Base-by-base conservation (phyloP, 306 rosid species). In the Pachyrhizus erosus region DNA sequence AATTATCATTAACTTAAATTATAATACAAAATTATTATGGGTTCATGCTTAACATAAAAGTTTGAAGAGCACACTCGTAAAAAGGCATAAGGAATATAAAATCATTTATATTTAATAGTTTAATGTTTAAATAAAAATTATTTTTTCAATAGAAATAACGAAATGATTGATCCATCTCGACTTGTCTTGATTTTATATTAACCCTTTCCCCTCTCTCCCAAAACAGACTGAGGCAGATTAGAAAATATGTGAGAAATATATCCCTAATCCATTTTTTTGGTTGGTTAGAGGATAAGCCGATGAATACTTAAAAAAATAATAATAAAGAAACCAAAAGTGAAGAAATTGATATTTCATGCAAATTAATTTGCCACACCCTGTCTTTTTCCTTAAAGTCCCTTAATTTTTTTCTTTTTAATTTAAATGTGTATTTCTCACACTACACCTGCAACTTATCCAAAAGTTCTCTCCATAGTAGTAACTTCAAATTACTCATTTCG, bases 21-120 rank as follows among this genome's bases (percentile, higher is more conserved):
- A 3, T 18, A 66, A 37, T 34, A 37, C 29, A 66, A 66, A 37
- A 66, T 65, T 33, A 65, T 65, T 31, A 26, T 65, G 46, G 6
- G 7, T n/a, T 33, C 45, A 33, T 65, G 42, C 71, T 65, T 65
- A 65, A n/a, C 70, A 15, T 49, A 24, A 34, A 73, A 37, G 76
- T 65, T 73, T 31, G 43, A 33, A 65, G 7, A 15, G 14, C 46
- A 65, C 70, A 65, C 43, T 31, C 7, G 26, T 33, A 14, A 7
- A 31, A 64, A 65, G 24, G 24, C 15, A 33, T 33, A 17, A 31
- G 42, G 42, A 64, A 65, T 17, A 8, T 65, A 17, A 31, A 64
- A 64, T 64, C 5, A 31, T 64, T 64, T 15, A 5, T 31, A 15
- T 33, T 14, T 29, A 62, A 14, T 14, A 29, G 5, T 7, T 15